Evolutionary conservation across 2,329 filamentous ascomycete species (phyloP).

Genomic region (Ceratocystis lukuohia): DNA sequence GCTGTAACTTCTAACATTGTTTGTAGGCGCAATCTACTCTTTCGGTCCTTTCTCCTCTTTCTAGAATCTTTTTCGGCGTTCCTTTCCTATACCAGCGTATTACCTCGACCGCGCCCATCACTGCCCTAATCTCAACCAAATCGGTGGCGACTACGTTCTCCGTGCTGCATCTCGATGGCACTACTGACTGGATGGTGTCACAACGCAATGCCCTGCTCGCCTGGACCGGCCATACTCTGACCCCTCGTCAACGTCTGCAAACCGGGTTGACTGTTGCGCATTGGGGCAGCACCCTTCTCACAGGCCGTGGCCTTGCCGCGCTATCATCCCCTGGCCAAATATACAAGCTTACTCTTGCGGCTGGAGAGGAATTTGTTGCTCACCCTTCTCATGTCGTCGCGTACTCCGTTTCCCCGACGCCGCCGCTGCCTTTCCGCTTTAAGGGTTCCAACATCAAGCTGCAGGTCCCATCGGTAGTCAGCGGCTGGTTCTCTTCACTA

Average conservation of each 20-base stretch:
- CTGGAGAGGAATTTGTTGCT: conserved; percentile 79
- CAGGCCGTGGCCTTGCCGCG: conserved; percentile 74
- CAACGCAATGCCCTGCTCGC: conserved; percentile 82
- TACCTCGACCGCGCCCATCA: conserved; percentile 75
- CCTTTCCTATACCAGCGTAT: conserved; percentile 93
- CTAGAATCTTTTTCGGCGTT: conserved; percentile 66
- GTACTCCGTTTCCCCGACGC: conserved; percentile 62
- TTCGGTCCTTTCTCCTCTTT: conserved; percentile 71
- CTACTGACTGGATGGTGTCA: conserved; percentile 86
- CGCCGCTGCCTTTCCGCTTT: conserved; percentile 75
- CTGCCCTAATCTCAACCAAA: conserved; percentile 76
- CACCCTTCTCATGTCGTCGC: conserved; percentile 88
- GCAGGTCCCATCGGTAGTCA: conserved; percentile 58
- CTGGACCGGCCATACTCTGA: conserved; percentile 85
- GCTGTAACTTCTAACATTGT: neutral
- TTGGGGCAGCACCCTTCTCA: conserved; percentile 84
- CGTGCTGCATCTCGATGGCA: conserved; percentile 79
- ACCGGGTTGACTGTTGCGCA: conserved; percentile 62
- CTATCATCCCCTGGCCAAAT: conserved; percentile 78
- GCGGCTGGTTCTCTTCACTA: conserved; percentile 50
- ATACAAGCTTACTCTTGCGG: conserved; percentile 67
- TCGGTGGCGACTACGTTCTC: conserved; percentile 76
- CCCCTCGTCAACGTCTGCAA: conserved; percentile 62
- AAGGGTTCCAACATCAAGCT: conserved; percentile 59
- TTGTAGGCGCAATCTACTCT: conserved; percentile 72